Percentiles rank a stretch among this genome's conserved stretches.
These are phyloP conservation scores for Phialophora tarda DNA, from an alignment of 2,329 filamentous ascomycete genomes.

Conservation along the genomic window DNA sequence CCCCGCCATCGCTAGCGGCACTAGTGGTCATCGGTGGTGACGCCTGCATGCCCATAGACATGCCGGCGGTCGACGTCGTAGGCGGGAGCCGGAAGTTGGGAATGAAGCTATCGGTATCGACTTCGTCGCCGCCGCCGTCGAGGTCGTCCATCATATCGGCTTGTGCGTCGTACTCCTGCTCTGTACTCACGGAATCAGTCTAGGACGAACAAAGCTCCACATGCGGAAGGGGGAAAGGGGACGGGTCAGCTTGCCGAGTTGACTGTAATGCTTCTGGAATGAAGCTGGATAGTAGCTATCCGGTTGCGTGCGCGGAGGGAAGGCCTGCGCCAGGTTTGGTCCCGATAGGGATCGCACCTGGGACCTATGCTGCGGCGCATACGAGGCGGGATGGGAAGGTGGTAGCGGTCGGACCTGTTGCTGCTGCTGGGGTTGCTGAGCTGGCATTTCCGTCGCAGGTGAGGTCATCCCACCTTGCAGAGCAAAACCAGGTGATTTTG, in stretches of 20 bases:
- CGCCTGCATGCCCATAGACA: conserved; percentile 50
- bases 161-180: conserved; percentile 95
- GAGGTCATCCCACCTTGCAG: conserved; percentile 67
- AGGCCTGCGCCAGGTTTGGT: conserved; percentile 44
- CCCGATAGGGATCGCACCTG: conserved; percentile 44
- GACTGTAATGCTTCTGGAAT: conserved; percentile 93
- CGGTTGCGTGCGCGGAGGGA: conserved; percentile 48
- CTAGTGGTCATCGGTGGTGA: conserved; percentile 51
- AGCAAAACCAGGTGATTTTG: conserved; percentile 66
- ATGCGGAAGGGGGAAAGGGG: conserved; percentile 51
- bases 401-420: conserved; percentile 55
- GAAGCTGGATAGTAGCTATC: conserved; percentile 77
- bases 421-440: conserved; percentile 56
- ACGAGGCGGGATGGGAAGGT: conserved; percentile 46
- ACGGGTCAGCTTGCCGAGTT: conserved; percentile 81
- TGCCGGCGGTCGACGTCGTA: conserved; percentile 40
- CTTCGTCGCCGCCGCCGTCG: conserved; percentile 65
- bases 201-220: conserved; percentile 70
- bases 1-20: conserved; percentile 46
- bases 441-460: conserved; percentile 61
- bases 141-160: conserved; percentile 85
- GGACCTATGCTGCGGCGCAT: conserved; percentile 45
- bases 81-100: conserved; percentile 52
- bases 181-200: conserved; percentile 73
- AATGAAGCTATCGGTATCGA: conserved; percentile 71